Evolutionary conservation across 371 early-diverging fungal genomes (phyloP).

Genomic region (Mortierella sp.): DNA sequence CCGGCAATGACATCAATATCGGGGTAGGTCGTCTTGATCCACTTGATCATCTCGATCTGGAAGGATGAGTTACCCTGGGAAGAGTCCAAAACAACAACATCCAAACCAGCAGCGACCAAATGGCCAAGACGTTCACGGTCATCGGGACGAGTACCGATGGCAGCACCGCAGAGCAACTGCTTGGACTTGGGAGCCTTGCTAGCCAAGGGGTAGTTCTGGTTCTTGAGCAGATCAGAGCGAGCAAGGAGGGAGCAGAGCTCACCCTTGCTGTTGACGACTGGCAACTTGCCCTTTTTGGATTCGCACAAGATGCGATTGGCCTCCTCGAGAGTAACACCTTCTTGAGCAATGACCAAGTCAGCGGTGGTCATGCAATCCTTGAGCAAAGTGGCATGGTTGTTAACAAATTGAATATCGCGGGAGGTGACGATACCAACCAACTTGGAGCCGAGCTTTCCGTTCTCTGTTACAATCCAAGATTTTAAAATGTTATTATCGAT

Average conservation of each 20-base stretch:
- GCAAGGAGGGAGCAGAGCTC: conserved; percentile 92
- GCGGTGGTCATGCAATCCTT: conserved; percentile 91
- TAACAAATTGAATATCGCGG: conserved; percentile 95
- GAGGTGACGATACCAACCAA: conserved; percentile 96
- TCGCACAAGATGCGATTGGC: conserved; percentile 90
- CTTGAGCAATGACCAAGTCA: conserved; percentile 87
- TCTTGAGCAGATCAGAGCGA: conserved; percentile 96
- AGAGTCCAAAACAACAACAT: conserved; percentile 94
- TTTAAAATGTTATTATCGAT: too few species aligned
- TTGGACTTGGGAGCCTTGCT: conserved; percentile 85
- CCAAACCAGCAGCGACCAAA: conserved; percentile 94
- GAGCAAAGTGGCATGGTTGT: conserved; percentile 68
- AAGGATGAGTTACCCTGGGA: conserved; percentile 94
- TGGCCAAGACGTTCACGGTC: conserved; percentile 87
- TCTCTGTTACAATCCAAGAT: conserved; percentile 59
- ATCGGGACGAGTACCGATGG: conserved; percentile 93
- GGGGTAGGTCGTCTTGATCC: conserved; percentile 86
- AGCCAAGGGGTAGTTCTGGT: conserved; percentile 94
- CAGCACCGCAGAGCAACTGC: conserved; percentile 95
- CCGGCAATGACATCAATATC: conserved; percentile 93
- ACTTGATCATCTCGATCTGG: conserved; percentile 95
- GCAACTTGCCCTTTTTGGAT: conserved; percentile 97
- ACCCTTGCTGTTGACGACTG: conserved; percentile 88
- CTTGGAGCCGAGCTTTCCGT: conserved; percentile 89
- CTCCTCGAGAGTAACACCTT: conserved; percentile 90